A percentile compares a stretch with the other conserved stretches of the same genome.
Conservation (phyloP, 2,329 filamentous ascomycete species). For the Neonectria faginata region DNA sequence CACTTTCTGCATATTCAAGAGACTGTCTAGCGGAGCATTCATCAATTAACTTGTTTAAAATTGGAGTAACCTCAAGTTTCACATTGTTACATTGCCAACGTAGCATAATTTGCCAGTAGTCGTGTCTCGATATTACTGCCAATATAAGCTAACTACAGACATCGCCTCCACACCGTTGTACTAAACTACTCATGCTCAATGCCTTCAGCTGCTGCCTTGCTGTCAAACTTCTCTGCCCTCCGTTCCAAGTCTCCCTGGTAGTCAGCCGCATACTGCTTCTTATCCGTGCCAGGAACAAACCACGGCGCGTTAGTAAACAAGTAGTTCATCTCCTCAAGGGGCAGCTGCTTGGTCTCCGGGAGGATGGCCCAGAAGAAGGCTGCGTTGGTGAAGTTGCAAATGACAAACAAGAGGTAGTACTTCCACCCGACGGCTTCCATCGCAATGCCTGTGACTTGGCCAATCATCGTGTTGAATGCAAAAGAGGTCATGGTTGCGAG, state of each 20-base stretch:
- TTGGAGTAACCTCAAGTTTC: too few species aligned
- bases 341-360: constrained; percentile 72
- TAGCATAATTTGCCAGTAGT: too few species aligned
- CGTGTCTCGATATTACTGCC: too few species aligned
- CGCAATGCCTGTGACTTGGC: constrained; percentile 68
- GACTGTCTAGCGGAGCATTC: too few species aligned
- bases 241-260: constrained; percentile 64
- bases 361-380: constrained; percentile 70
- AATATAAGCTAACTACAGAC: too few species aligned
- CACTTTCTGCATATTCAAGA: too few species aligned
- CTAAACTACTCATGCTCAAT: too few species aligned
- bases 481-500: constrained; percentile 80
- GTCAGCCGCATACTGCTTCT: constrained; percentile 48
- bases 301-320: constrained; percentile 72
- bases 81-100: too few species aligned
- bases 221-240: constrained; percentile 66
- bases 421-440: constrained; percentile 56
- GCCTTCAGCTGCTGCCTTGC: too few species aligned
- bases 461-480: constrained; percentile 81
- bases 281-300: constrained; percentile 69
- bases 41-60: too few species aligned
- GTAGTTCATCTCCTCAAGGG: constrained; percentile 75
- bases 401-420: constrained; percentile 57
- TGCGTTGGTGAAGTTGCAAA: constrained; percentile 67
- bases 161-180: too few species aligned